Evolutionary conservation across 2,329 filamentous ascomycete genomes (phyloP).

Genomic region (Aspergillus neotritici): DNA sequence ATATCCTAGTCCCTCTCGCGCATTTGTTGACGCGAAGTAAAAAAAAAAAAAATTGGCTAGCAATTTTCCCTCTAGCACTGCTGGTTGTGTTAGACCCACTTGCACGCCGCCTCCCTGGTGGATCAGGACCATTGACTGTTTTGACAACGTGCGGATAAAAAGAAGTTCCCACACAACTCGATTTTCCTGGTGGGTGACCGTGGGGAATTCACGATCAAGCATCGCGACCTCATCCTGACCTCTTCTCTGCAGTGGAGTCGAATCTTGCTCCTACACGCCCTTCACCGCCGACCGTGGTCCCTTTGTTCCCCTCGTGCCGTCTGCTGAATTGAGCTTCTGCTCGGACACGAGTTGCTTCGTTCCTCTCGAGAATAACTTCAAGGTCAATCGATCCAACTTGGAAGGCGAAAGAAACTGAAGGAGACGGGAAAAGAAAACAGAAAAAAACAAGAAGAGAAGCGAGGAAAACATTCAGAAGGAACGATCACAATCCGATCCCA

Average conservation of each 20-base stretch:
- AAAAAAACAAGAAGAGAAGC: slow-evolving; percentile 7
- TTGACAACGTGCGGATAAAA: slow-evolving; percentile 40
- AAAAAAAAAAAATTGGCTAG: slow-evolving; percentile 22
- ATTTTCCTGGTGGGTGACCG: slow-evolving; percentile 35
- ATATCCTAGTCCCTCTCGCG: slow-evolving; percentile 19
- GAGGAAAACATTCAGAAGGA: slow-evolving; percentile 6
- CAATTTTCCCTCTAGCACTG: slow-evolving; percentile 21
- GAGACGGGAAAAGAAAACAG: slow-evolving; percentile 13
- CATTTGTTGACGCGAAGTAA: slow-evolving; percentile 33
- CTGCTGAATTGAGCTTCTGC: slow-evolving; percentile 9
- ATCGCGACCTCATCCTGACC: slow-evolving; percentile 26
- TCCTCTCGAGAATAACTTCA: not conserved
- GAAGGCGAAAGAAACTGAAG: slow-evolving; percentile 16
- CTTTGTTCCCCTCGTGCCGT: no score
- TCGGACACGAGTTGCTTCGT: not conserved
- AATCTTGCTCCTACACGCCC: slow-evolving; percentile 17
- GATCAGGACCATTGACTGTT: slow-evolving; percentile 35
- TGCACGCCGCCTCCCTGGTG: slow-evolving; percentile 35
- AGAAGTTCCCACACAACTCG: slow-evolving; percentile 35
- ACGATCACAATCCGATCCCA: slow-evolving; percentile 9
- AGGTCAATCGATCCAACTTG: slow-evolving; percentile 5
- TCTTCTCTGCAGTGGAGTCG: slow-evolving; percentile 30
- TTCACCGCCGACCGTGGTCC: slow-evolving; percentile 10
- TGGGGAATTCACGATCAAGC: slow-evolving; percentile 37
- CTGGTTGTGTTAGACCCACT: slow-evolving; percentile 37